Evolutionary conservation across 257 asterid genomes (phyloP).

Genomic region (Ehretia macrophylla): DNA sequence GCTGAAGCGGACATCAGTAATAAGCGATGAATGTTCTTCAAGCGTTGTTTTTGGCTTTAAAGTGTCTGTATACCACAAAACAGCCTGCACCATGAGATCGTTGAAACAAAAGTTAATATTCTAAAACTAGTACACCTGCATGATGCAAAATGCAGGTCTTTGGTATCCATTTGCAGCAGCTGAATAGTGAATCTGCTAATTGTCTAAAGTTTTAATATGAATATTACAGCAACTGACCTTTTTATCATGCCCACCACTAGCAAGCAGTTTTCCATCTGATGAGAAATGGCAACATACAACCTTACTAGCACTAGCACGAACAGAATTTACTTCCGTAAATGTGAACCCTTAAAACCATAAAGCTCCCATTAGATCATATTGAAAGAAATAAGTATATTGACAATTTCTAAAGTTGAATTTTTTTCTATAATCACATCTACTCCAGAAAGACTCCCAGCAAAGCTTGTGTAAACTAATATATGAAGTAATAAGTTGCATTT

Average conservation of each 20-base stretch:
- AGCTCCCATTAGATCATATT: conserved; percentile 16
- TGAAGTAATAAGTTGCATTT: too few species aligned
- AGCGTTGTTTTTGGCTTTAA: conserved; percentile 76
- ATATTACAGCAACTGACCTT: conserved; percentile 39
- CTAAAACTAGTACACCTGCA: conserved; percentile 7
- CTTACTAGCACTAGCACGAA: conserved; percentile 74
- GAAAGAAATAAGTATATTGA: background rate
- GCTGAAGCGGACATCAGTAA: conserved; percentile 94
- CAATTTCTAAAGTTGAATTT: background rate
- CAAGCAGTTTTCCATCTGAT: conserved; percentile 93
- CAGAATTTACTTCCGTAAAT: conserved; percentile 64
- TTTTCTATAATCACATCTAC: background rate
- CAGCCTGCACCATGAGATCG: conserved; percentile 55
- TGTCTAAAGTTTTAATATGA: background rate
- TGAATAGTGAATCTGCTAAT: background rate
- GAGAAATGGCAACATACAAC: conserved; percentile 96
- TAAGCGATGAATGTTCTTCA: conserved; percentile 79
- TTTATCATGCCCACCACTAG: conserved; percentile 97
- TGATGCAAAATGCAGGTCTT: background rate
- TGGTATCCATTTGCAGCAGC: background rate
- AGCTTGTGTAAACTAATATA: too few species aligned
- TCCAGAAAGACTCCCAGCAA: too few species aligned
- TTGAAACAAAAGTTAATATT: conserved; percentile 4
- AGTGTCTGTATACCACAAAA: conserved; percentile 74
- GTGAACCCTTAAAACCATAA: conserved; percentile 57